Conservation (phyloP, 2,329 filamentous ascomycete species). For the Alternaria conjuncta region DNA sequence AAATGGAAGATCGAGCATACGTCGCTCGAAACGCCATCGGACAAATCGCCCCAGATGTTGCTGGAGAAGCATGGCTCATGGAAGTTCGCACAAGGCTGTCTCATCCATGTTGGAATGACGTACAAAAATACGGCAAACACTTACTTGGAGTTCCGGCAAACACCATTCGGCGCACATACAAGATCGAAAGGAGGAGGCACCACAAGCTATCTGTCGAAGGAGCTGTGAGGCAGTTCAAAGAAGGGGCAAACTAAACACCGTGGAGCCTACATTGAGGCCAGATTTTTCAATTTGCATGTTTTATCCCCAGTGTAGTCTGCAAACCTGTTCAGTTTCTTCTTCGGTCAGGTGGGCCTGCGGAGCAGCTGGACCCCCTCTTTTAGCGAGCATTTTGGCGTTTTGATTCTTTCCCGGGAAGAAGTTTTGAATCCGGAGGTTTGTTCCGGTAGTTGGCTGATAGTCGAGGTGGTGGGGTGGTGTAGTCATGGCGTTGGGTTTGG, state of each 20-base stretch:
- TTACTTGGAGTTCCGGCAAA: background rate
- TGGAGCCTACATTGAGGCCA: background rate
- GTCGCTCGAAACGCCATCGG: background rate
- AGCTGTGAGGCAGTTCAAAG: background rate
- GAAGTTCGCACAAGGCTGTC: background rate
- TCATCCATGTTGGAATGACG: background rate
- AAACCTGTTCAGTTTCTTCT: background rate
- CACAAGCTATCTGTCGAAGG: background rate
- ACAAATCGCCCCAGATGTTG: background rate
- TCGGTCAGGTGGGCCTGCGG: background rate
- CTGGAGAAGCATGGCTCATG: background rate
- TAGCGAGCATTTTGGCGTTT: constrained; percentile 46
- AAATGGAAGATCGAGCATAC: background rate
- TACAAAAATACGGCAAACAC: background rate
- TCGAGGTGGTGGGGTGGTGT: constrained; percentile 2
- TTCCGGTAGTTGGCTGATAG: constrained; percentile 12
- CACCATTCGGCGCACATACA: background rate
- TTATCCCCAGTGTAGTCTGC: background rate
- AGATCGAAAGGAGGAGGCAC: background rate
- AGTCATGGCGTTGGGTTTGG: constrained; percentile 22
- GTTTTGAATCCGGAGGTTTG: constrained; percentile 21
- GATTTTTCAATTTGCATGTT: background rate
- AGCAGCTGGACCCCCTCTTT: constrained; percentile 33
- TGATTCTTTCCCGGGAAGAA: constrained; percentile 21
- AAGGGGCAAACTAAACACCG: background rate